Percentiles rank a stretch among this genome's conserved stretches.
phyloP scores from a whole-genome alignment of 192 early-diverging fungal genomes.

The Backusella tarrabulga region DNA sequence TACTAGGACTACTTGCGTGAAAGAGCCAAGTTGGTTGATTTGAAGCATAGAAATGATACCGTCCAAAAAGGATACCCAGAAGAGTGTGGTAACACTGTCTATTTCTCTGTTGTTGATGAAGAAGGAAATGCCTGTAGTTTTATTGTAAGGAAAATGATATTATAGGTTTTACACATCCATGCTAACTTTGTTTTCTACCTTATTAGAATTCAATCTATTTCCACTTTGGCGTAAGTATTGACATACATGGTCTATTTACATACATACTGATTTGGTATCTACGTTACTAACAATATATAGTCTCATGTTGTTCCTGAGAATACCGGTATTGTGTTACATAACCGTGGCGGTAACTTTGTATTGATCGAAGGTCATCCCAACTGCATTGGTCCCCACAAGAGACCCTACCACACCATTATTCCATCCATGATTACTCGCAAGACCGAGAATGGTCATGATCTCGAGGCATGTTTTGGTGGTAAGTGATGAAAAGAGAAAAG shows the following conservation, averaged over 20 bases:
- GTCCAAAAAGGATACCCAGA: slow-evolving; percentile 56
- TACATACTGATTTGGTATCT: no score
- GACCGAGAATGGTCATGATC: slow-evolving; percentile 29
- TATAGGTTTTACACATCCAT: not conserved
- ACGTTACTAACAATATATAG: slow-evolving; percentile 23
- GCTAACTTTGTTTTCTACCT: no score
- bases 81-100: slow-evolving; percentile 68
- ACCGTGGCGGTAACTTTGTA: slow-evolving; percentile 66
- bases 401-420: slow-evolving; percentile 83
- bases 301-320: slow-evolving; percentile 52
- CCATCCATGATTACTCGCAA: slow-evolving; percentile 61
- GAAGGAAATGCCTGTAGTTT: slow-evolving; percentile 84
- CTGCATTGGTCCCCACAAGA: slow-evolving; percentile 61
- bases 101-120: slow-evolving; percentile 69
- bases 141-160: slow-evolving; percentile 43
- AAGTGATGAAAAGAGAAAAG: not conserved
- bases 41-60: slow-evolving; percentile 44
- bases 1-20: slow-evolving; percentile 48
- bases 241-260: slow-evolving; percentile 19
- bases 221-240: slow-evolving; percentile 51
- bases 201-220: slow-evolving; percentile 50
- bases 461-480: slow-evolving; percentile 50
- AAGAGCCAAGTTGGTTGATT: slow-evolving; percentile 57
- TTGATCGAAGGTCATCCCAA: slow-evolving; percentile 62
- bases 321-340: slow-evolving; percentile 69